Base-by-base conservation (phyloP, 352 stramenopile genomes). In the Phytophthora nicotianae region DNA sequence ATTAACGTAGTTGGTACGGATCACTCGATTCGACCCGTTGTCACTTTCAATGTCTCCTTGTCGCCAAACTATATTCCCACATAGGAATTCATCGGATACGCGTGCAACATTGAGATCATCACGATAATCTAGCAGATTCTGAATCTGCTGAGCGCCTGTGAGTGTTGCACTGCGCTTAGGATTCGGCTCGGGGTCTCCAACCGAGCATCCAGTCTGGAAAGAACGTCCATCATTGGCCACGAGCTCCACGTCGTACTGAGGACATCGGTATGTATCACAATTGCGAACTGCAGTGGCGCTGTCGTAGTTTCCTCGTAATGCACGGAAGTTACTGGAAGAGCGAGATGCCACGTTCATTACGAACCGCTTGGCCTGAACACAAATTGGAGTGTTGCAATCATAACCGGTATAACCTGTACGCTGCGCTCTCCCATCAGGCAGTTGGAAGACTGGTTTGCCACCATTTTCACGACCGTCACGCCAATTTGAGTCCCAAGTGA, bases 301-400 rank as follows among this genome's bases (percentile, higher is more conserved):
- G 47, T 84, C 81, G 14, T 78, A 80, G 33, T 89, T 82, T 4
- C 86, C 86, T 5, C 84, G 70, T 16, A 95, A 48, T 16, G 84
- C 83, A 26, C 77, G 32, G 27, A 92, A 89, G 14, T 23, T 19
- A 11, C 47, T 70, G 3, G 70, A 52, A 0, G 40, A 62, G 13
- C 65, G 51, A 6, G 54, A 58, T 13, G 62, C 59, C 6, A 95
- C 84, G 67, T 98, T 98, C 49, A 97, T 74, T 5, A 96, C 73
- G 53, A 98, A 99, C 3, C 50, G 59, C 46, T 98, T 75, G 14
- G 92, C 93, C 46, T 91, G 90, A 5, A 93, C 98, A 62, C 97
- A 99, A 45, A 99, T 98, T 9, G 97, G 97, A 27, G 90, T 98
- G 52, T 88, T 90, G 77, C 97, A 99, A 66, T 99, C 97, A 65